Conservation (phyloP, 257 asterid genomes). For the Lycium ferocissimum region DNA sequence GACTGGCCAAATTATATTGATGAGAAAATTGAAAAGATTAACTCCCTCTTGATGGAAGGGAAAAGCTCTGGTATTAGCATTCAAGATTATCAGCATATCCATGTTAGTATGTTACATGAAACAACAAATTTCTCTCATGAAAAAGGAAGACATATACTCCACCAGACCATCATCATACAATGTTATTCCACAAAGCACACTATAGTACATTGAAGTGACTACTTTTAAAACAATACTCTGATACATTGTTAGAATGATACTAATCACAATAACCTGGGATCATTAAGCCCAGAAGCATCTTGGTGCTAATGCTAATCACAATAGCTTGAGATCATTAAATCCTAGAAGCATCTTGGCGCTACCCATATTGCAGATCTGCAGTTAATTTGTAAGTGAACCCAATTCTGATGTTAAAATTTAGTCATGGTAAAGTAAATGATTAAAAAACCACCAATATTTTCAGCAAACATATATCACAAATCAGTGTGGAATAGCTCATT, state of each 20-base stretch:
- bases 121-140: not conserved
- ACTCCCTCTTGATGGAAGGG: too few species aligned
- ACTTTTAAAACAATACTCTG: not conserved
- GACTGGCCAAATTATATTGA: too few species aligned
- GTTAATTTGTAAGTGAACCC: not conserved
- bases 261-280: not conserved
- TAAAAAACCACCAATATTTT: not conserved
- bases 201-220: not conserved
- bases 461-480: not conserved
- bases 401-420: not conserved
- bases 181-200: not conserved
- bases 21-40: too few species aligned
- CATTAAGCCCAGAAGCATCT: not conserved
- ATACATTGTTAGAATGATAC: not conserved
- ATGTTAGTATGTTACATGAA: not conserved
- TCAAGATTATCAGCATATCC: not conserved
- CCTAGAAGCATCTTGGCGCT: not conserved
- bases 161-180: not conserved
- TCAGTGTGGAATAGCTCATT: not conserved
- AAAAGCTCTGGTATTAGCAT: too few species aligned
- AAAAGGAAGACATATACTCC: not conserved
- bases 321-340: not conserved
- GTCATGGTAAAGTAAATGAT: not conserved
- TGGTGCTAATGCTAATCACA: not conserved
- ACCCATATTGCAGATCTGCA: not conserved